Percentiles rank a stretch among this genome's conserved stretches.
phyloP scores from a whole-genome alignment of 306 rosid genomes.

The Acacia acuminata region DNA sequence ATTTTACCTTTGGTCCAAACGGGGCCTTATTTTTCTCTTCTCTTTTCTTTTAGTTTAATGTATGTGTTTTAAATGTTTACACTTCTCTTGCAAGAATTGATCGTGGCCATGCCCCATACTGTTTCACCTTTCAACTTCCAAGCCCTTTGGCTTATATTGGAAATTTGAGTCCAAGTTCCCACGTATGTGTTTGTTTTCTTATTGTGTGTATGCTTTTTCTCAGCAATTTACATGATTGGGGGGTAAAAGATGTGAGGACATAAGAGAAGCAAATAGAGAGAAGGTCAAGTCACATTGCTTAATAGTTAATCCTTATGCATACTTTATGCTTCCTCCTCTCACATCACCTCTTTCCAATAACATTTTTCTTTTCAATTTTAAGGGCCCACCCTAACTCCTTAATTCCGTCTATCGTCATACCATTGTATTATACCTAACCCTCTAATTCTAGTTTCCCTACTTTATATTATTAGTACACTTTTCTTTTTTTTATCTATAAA shows the following conservation, averaged over 20 bases:
- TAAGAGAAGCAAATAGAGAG: conserved; percentile 25
- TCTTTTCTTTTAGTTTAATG: no score
- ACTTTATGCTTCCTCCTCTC: conserved; percentile 55
- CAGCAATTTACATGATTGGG: conserved; percentile 57
- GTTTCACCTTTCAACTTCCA: not conserved
- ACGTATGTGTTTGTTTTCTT: conserved; percentile 20
- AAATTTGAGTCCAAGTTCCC: conserved; percentile 48
- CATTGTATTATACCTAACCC: no score
- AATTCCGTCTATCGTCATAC: no score
- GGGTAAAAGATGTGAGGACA: conserved; percentile 67
- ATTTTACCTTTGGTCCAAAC: no score
- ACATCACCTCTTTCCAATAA: conserved; percentile 34
- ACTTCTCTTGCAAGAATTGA: conserved; percentile 20
- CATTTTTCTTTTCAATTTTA: no score
- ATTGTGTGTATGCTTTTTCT: conserved; percentile 11
- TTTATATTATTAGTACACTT: no score
- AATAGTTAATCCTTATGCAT: conserved; percentile 16
- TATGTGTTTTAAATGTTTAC: not conserved
- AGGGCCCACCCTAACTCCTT: no score
- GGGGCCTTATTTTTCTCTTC: not conserved
- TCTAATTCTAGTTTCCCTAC: no score
- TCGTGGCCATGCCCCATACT: conserved; percentile 34
- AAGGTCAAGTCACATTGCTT: conserved; percentile 70
- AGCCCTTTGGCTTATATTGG: conserved; percentile 6
- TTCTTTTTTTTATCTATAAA: no score